phyloP scores from a whole-genome alignment of 768 basidiomycete species.

The Phanerochaete carnosa region DNA sequence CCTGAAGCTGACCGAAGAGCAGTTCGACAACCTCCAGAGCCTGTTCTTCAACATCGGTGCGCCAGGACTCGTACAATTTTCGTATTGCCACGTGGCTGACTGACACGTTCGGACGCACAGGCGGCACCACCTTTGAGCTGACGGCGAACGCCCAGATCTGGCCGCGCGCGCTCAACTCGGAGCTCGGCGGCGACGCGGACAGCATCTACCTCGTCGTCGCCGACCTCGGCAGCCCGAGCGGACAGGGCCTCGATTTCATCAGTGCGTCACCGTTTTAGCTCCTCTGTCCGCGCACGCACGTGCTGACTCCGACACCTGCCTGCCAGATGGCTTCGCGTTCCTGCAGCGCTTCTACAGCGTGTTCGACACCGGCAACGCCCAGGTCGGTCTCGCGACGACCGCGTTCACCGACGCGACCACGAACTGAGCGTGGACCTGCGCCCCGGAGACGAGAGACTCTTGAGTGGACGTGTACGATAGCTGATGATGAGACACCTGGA shows the following conservation, averaged over 20 bases:
- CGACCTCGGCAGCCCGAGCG: conserved; percentile 48
- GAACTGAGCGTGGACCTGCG: conserved; percentile 23
- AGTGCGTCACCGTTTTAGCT: conserved; percentile 27
- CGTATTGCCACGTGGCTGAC: not conserved
- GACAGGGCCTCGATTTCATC: conserved; percentile 64
- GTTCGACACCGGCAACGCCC: conserved; percentile 30
- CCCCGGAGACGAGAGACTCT: too few relatives aligned
- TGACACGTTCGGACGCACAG: not conserved
- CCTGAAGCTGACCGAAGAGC: conserved; percentile 45
- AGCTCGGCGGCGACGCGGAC: conserved; percentile 48
- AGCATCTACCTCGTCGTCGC: conserved; percentile 56
- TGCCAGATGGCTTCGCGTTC: conserved; percentile 52
- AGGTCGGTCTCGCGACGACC: conserved; percentile 33
- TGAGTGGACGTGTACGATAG: not conserved
- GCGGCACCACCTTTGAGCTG: conserved; percentile 50
- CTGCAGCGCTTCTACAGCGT: conserved; percentile 59
- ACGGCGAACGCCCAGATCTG: conserved; percentile 70
- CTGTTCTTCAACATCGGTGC: conserved; percentile 48
- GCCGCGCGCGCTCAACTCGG: conserved; percentile 56
- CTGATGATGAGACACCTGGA: not conserved
- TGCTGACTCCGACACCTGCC: not conserved
- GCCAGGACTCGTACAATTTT: not conserved
- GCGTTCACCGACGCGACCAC: conserved; percentile 29
- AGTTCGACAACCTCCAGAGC: conserved; percentile 47
- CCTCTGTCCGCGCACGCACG: not conserved